Evolutionary conservation across 371 early-diverging fungal species (phyloP), one percentile per base, ranked within the genome.

Genomic region (Basidiobolus meristosporus): DNA sequence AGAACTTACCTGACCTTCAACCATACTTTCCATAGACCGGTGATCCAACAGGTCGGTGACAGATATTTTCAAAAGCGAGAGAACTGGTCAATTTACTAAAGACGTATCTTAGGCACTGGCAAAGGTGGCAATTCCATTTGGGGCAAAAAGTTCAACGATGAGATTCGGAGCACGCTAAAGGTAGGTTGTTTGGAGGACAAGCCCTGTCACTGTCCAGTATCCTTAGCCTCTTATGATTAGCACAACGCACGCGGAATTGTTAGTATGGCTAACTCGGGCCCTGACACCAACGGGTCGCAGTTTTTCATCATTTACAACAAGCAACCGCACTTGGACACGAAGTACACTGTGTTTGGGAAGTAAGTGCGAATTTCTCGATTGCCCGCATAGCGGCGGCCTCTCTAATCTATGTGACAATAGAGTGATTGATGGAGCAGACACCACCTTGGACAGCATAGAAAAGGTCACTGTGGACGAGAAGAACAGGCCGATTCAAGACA

Each of bases 211-310:
- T 18, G 18, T 30, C 7, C 18, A 33, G 30, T 23, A 23, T 14
- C 21, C 21, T 40, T 44, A 14, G 20, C n/a, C 10, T 22, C 16
- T 3, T 11, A 20, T 16, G 15, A 21, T 40, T 53, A 82, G 74
- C 93, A 92, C 55, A 80, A 84, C 47, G 73, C 72, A 0, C 70
- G 84, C 7, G 90, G 90, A 1, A 79, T 90, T 16, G 65, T 92
- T 3, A 74, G 82, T 3, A 95, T 95, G 92, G 95, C 95, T 14
- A 95, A 90, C 56, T 70, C 74, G 12, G 90, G 91, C n/a, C 80
- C 86, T 0, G 76, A 85, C 40, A 83, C 82, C 18, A 87, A 87
- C 38, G 79, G 80, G 20, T 88, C 89, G 0, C 92, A 93, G 51
- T 93, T 90, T 55, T 93, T 89, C 56, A 89, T 93, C 40, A 84